A percentile compares a stretch with the other conserved stretches of the same genome.
Conservation (phyloP, 2,329 filamentous ascomycete genomes). For the Elsinoe perseae region DNA sequence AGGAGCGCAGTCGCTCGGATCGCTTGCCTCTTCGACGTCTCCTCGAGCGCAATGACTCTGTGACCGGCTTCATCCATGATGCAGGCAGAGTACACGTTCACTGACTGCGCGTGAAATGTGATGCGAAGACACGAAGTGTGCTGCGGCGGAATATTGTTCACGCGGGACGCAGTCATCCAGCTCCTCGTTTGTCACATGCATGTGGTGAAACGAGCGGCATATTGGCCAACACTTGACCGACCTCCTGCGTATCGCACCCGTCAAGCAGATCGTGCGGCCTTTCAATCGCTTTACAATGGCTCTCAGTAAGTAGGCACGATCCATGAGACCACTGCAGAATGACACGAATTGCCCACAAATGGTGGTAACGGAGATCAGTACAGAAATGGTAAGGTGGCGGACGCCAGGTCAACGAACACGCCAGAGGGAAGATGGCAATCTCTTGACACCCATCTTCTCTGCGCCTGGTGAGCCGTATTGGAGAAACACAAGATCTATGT, state of each 20-base stretch:
- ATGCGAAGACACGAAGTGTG: not conserved
- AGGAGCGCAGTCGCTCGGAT: slow-evolving; percentile 41
- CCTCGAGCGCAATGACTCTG: slow-evolving; percentile 41
- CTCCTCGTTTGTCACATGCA: not conserved
- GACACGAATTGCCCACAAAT: too few species aligned
- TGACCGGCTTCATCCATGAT: slow-evolving; percentile 39
- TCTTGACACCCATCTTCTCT: too few species aligned
- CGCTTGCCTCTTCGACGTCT: slow-evolving; percentile 39
- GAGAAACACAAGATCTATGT: too few species aligned
- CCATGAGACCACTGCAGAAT: too few species aligned
- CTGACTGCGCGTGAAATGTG: too few species aligned
- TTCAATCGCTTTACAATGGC: too few species aligned
- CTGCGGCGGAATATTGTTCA: not conserved
- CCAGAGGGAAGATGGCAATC: too few species aligned
- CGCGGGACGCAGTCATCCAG: not conserved
- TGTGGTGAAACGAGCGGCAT: not conserved
- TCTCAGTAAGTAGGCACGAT: too few species aligned
- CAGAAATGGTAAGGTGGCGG: too few species aligned
- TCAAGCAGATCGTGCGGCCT: not conserved
- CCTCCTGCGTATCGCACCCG: not conserved
- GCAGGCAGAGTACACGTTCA: not conserved
- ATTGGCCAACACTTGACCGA: not conserved
- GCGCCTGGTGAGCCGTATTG: too few species aligned
- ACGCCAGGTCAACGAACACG: too few species aligned
- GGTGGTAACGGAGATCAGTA: too few species aligned